phyloP scores from a whole-genome alignment of 371 early-diverging fungal species.

The Nematocida sp. region DNA sequence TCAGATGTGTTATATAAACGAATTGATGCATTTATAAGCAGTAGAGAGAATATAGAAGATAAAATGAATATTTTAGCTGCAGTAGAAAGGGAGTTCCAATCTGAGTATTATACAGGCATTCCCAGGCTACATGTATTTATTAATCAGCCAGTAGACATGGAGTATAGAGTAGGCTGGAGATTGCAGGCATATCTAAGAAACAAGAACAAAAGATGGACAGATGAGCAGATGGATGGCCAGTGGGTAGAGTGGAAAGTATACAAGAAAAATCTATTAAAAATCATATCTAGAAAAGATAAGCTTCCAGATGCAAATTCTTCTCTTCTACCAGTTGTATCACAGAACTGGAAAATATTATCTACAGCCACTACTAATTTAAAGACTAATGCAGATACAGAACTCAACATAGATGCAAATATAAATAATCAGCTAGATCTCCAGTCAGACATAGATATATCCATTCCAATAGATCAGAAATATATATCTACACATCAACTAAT shows the following conservation, averaged over 20 bases:
- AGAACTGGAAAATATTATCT: neutral
- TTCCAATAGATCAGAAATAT: neutral
- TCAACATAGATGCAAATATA: too few species aligned
- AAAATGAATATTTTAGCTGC: neutral
- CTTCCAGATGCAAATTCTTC: neutral
- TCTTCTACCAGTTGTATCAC: too few species aligned
- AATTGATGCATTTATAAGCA: neutral
- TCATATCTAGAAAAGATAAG: neutral
- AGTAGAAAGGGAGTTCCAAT: neutral
- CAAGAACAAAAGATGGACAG: conserved; percentile 25
- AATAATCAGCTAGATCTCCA: too few species aligned
- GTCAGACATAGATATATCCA: neutral
- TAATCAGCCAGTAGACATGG: neutral
- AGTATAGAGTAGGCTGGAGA: conserved; percentile 5
- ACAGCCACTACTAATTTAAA: too few species aligned
- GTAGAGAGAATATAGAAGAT: neutral
- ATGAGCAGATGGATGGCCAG: conserved; percentile 26
- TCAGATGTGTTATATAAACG: neutral
- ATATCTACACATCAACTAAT: neutral
- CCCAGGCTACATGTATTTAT: neutral
- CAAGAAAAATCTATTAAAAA: neutral
- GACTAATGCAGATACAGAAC: too few species aligned
- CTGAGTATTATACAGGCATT: neutral
- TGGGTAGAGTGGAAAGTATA: conserved; percentile 33
- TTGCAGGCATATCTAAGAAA: conserved; percentile 1